Percentiles rank a stretch among this genome's conserved stretches.
Conservation (phyloP, 2,329 filamentous ascomycete species). For the Sporothrix brunneoviolacea region DNA sequence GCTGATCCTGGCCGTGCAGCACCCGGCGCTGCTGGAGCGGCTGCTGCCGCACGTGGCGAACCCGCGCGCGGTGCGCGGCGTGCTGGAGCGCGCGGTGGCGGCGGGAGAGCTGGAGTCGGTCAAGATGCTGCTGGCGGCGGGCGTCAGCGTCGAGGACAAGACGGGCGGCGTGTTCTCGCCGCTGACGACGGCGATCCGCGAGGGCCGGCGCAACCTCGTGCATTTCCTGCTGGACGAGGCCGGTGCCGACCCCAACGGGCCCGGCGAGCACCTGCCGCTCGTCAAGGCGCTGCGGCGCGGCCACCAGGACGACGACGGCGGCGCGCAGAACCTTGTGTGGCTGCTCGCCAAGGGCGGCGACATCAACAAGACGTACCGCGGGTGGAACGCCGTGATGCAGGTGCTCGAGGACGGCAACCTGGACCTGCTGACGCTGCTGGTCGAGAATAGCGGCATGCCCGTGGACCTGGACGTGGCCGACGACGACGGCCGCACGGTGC, state of each 20-base stretch:
- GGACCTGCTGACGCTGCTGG: slow-evolving; percentile 45
- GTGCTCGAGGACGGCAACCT: slow-evolving; percentile 58
- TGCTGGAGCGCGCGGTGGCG: slow-evolving; percentile 25
- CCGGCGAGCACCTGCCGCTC: slow-evolving; percentile 64
- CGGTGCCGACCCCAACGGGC: slow-evolving; percentile 26
- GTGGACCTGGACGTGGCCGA: slow-evolving; percentile 22
- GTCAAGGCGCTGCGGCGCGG: slow-evolving; percentile 61
- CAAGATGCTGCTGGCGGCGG: slow-evolving; percentile 57
- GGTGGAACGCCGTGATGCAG: slow-evolving; percentile 60
- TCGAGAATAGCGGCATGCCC: slow-evolving; percentile 24
- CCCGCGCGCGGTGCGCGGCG: slow-evolving; percentile 35
- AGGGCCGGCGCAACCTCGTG: slow-evolving; percentile 43
- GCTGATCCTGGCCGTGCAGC: slow-evolving; percentile 59
- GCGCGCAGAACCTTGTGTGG: slow-evolving; percentile 45
- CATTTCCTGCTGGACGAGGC: slow-evolving; percentile 36
- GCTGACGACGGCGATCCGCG: slow-evolving; percentile 22
- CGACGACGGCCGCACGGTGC: slow-evolving; percentile 31
- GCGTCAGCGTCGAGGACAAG: slow-evolving; percentile 63
- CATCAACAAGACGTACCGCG: slow-evolving; percentile 60
- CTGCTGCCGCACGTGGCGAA: slow-evolving; percentile 41
- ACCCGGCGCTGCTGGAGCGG: slow-evolving; percentile 52
- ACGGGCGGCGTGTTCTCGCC: slow-evolving; percentile 64
- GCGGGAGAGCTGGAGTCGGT: slow-evolving; percentile 61
- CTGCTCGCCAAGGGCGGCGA: slow-evolving; percentile 58
- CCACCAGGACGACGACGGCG: slow-evolving; percentile 48